Evolutionary conservation across 805 yeast genomes (phyloP), one percentile per base, ranked within the genome.

Genomic region (Wickerhamiella siamensis): DNA sequence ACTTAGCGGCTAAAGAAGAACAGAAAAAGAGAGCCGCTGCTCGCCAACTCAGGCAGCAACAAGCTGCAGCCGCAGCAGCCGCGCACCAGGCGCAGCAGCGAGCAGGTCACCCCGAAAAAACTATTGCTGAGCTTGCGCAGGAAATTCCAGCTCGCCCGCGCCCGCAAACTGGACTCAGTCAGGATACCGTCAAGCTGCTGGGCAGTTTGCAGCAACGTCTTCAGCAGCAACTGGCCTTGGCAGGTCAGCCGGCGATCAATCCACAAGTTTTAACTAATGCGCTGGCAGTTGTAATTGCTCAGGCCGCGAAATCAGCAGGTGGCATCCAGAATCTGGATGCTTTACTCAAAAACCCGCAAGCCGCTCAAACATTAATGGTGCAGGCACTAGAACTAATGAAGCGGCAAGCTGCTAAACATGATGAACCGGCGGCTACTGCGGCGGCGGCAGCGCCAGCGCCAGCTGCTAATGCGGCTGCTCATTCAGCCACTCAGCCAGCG

Each of bases 231-330:
- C 80, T 93, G 26, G 83, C 82, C 53, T 83, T 80, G 43, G 83
- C 80, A 44, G 82, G 83, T 32, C 86, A 49, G 41, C 53, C 53
- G 22, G 49, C 80, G 20, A 75, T 84, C 5, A 83, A 88, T 39
- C 82, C 95, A 0, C 82, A 77, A 45, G 75, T 86, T 42, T 66
- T 87, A 51, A 87, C 95, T 6, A 86, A 82, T 52, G 95, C 95
- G 1, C 67, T 87, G 50, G 95, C 95, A 2, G 81, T 87, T 66
- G 88, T 95, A 0, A 84, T 87, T 47, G 88, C 93, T 9, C 87
- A 78, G 50, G 87, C 87, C 5, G 94, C 94, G 0, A 83, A 86
- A 52, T 77, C 77, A 51, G 52, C 54, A n/a, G 58, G 57, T 15
- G 62, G 62, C 3, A 39, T 53, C 15, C 48, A 50, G 33, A 48